Base-by-base conservation (phyloP, 2,329 filamentous ascomycete genomes). In the Teratosphaeria gauchensis region DNA sequence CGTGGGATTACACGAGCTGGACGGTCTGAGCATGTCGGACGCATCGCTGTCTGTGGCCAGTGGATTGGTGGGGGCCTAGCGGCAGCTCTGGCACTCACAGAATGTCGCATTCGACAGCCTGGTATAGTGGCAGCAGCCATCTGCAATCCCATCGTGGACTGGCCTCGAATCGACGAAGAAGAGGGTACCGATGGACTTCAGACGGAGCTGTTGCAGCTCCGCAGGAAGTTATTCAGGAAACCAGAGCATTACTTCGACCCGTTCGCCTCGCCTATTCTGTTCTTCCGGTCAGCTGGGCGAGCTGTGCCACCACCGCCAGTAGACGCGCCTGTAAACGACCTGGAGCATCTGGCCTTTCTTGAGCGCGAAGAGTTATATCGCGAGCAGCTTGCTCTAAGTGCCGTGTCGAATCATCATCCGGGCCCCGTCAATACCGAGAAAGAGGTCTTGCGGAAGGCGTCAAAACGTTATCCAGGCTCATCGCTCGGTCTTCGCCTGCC, bases 211-310 rank as follows among this genome's bases (percentile, higher is more conserved):
- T 64, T 69, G 19, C 63, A 63, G 19, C 66, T 74, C 28, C 69
- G 77, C 55, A 65, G 70, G 16, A 55, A 64, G 1, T 62, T 78
- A 1, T 81, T 81, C 64, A 63, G 65, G 9, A 74, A 70, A 52
- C 70, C 74, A 11, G 73, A 75, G 48, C 66, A 75, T 56, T 78
- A 73, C 59, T 78, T 78, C 58, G 78, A 81, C 63, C 74, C 76
- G 3, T 81, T 80, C 62, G 77, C 76, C 1, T 79, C 77, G 5
- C 78, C 79, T 3, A 69, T 77, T 2, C 73, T 79, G 51, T 80
- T 80, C 68, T 80, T 81, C 60, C 77, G 79, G 54, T 77, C 78
- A 1, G 70, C 78, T 5, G 70, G 68, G 11, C 24, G 19, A 48
- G 32, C 21, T 32, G 52, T 58, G 8, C 56, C 56, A 14, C 31